Evolutionary conservation across 129 eudicot genomes (phyloP).

Genomic region (Flaveria bidentis): DNA sequence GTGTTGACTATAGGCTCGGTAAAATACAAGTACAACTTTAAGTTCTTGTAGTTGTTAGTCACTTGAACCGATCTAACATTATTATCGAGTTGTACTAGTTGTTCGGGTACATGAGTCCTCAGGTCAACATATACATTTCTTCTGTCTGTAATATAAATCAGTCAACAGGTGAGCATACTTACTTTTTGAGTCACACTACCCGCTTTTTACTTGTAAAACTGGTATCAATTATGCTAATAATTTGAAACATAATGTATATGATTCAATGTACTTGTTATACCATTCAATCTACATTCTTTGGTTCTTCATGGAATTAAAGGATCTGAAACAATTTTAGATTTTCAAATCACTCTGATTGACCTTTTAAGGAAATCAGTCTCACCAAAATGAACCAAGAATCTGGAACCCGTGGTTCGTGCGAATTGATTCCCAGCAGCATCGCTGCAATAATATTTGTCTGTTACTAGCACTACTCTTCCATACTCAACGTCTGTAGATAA

Average conservation of each 20-base stretch:
- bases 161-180: constrained; percentile 15
- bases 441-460: constrained; percentile 72
- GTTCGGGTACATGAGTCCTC: constrained; percentile 80
- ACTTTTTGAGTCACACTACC: constrained; percentile 25
- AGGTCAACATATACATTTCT: constrained; percentile 63
- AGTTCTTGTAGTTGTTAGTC: constrained; percentile 59
- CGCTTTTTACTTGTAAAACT: not conserved
- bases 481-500: constrained; percentile 52
- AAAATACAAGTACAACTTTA: constrained; percentile 77
- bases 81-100: constrained; percentile 61
- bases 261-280: not conserved
- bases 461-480: constrained; percentile 74
- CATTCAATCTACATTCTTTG: not conserved
- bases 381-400: constrained; percentile 71
- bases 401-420: constrained; percentile 54
- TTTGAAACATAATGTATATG: not conserved
- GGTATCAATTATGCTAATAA: not conserved
- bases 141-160: constrained; percentile 59
- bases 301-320: constrained; percentile 1
- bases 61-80: constrained; percentile 81
- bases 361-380: constrained; percentile 32
- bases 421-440: constrained; percentile 86
- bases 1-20: constrained; percentile 75
- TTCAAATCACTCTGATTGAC: constrained; percentile 5
- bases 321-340: not conserved